Evolutionary conservation across 768 basidiomycete species (phyloP).

Genomic region (Auriscalpium vulgare): DNA sequence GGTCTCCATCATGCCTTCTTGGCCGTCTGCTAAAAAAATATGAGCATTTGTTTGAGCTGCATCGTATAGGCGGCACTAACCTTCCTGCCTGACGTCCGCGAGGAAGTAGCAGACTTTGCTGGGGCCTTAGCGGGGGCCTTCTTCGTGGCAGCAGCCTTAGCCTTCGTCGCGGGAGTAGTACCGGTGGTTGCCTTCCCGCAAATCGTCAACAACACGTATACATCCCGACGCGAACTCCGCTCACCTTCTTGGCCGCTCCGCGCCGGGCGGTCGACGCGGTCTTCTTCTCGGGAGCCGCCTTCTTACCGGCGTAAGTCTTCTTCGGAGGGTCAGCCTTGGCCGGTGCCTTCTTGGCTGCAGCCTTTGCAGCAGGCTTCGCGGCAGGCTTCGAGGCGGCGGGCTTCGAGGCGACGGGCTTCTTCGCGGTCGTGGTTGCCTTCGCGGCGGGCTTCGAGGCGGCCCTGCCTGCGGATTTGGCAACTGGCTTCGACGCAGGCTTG

Average conservation of each 20-base stretch:
- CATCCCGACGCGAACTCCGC: background rate
- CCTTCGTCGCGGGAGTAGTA: slow-evolving; percentile 28
- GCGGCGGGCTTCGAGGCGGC: background rate
- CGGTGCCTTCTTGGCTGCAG: slow-evolving; percentile 7
- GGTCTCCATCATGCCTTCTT: slow-evolving; percentile 1
- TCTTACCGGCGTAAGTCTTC: slow-evolving; percentile 16
- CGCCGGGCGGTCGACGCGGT: slow-evolving; percentile 24
- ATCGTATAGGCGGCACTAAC: background rate
- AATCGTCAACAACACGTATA: background rate
- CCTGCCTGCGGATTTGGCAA: background rate
- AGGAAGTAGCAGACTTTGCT: slow-evolving; percentile 3
- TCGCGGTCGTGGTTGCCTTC: background rate
- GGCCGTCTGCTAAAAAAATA: background rate
- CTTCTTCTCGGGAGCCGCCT: slow-evolving; percentile 10
- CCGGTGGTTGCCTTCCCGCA: slow-evolving; percentile 46
- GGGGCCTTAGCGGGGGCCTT: slow-evolving; percentile 14
- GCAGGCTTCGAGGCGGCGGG: slow-evolving; percentile 4
- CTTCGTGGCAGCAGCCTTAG: slow-evolving; percentile 19
- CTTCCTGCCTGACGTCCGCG: background rate
- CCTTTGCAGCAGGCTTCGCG: slow-evolving; percentile 3
- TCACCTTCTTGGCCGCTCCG: slow-evolving; percentile 58
- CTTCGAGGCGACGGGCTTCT: slow-evolving; percentile 3
- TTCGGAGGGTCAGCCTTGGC: slow-evolving; percentile 20
- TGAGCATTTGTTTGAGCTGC: background rate
- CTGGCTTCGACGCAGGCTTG: background rate